Percentiles rank a stretch among this genome's conserved stretches.
These are phyloP conservation scores for Lipomyces orientalis DNA, from an alignment of 805 yeast genomes.

Conservation along the genomic window DNA sequence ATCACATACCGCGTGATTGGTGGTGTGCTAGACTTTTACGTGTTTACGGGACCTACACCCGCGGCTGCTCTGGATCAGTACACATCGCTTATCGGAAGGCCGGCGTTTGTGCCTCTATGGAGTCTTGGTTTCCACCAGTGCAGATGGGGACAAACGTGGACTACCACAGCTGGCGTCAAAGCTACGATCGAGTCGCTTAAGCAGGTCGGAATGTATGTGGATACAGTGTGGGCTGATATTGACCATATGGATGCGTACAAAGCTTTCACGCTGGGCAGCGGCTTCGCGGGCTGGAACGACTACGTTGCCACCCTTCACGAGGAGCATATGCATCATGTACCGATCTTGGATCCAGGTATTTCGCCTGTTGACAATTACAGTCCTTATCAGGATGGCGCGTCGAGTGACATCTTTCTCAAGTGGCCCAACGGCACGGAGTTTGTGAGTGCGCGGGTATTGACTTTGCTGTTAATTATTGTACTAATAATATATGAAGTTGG, in stretches of 20 bases:
- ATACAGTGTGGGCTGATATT: slow-evolving; percentile 81
- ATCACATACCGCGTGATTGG: slow-evolving; percentile 45
- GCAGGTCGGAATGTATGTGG: slow-evolving; percentile 68
- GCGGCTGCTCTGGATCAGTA: slow-evolving; percentile 59
- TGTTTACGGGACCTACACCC: slow-evolving; percentile 49
- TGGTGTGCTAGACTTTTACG: slow-evolving; percentile 44
- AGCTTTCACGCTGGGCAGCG: slow-evolving; percentile 77
- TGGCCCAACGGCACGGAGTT: slow-evolving; percentile 6
- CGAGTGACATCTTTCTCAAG: slow-evolving; percentile 15
- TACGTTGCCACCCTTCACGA: slow-evolving; percentile 1
- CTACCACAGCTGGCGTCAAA: slow-evolving; percentile 60
- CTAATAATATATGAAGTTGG: slow-evolving; percentile 37
- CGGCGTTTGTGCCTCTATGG: slow-evolving; percentile 66
- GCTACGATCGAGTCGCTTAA: slow-evolving; percentile 66
- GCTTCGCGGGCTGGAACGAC: background rate
- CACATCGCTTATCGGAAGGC: slow-evolving; percentile 64
- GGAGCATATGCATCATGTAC: slow-evolving; percentile 16
- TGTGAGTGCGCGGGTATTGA: slow-evolving; percentile 12
- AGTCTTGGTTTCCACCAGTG: slow-evolving; percentile 86
- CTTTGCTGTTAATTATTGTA: background rate
- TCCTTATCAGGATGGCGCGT: slow-evolving; percentile 15
- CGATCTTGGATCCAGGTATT: slow-evolving; percentile 21
- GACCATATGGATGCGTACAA: slow-evolving; percentile 77
- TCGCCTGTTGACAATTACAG: slow-evolving; percentile 7
- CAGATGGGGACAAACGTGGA: slow-evolving; percentile 85